These are phyloP conservation scores for Cyclospora cayetanensis DNA, from an alignment of 169 alveolate genomes.

Conservation along the genomic window DNA sequence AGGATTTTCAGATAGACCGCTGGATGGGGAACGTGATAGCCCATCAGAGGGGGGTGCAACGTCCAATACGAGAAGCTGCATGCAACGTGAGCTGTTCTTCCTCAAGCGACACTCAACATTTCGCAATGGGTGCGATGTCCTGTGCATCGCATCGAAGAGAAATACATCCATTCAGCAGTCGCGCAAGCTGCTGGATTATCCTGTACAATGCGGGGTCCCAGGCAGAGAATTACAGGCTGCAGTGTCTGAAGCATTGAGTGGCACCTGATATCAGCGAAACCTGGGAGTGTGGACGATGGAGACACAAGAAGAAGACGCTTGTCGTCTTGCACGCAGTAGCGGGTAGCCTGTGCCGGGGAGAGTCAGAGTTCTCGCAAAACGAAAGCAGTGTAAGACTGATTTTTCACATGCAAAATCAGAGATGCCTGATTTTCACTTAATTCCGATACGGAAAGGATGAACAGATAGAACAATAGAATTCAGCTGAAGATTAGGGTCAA, in stretches of 20 bases:
- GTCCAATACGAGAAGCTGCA: conserved; percentile 44
- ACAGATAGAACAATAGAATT: too few species aligned
- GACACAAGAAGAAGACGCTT: conserved; percentile 19
- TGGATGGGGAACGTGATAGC: conserved; percentile 22
- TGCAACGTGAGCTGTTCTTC: conserved; percentile 54
- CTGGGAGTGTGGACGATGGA: conserved; percentile 18
- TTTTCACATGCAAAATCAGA: too few species aligned
- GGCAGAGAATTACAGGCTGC: background rate
- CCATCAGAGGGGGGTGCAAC: conserved; percentile 42
- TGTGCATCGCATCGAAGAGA: background rate
- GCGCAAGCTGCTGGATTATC: background rate
- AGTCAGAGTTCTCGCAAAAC: background rate
- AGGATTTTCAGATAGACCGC: background rate
- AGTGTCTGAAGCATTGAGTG: background rate
- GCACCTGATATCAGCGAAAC: conserved; percentile 33
- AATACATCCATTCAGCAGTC: too few species aligned
- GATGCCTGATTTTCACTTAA: too few species aligned
- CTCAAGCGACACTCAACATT: conserved; percentile 58
- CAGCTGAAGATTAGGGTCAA: too few species aligned
- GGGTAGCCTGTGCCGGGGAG: conserved; percentile 30
- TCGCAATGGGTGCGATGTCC: conserved; percentile 51
- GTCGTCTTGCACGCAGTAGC: conserved; percentile 54
- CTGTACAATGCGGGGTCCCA: background rate
- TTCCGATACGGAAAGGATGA: too few species aligned
- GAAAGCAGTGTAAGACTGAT: too few species aligned